phyloP scores from a whole-genome alignment of 2,329 filamentous ascomycete species.

The Stagonosporopsis vannaccii region DNA sequence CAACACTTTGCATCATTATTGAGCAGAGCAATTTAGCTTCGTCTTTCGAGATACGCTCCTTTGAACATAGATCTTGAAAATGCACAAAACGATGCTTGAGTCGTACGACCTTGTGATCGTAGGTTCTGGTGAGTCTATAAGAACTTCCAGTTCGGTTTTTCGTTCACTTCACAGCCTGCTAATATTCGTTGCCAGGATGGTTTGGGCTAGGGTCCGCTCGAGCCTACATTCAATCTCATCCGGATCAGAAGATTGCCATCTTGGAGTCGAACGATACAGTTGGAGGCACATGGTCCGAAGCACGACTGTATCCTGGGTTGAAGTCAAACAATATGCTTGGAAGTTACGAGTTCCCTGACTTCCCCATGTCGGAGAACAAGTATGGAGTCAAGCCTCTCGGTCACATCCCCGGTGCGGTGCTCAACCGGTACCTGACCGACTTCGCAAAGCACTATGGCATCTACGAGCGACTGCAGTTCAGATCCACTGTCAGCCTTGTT shows the following conservation, averaged over 20 bases:
- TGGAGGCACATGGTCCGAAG: conserved; percentile 8
- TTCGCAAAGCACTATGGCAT: conserved; percentile 7
- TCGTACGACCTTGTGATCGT: conserved; percentile 8
- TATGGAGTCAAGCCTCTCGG: conserved; percentile 12
- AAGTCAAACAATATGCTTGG: conserved; percentile 14
- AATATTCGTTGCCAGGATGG: neutral
- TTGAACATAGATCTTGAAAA: neutral
- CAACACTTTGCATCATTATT: neutral
- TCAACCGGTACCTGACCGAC: conserved; percentile 10
- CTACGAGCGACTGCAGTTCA: conserved; percentile 4
- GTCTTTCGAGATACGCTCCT: no score
- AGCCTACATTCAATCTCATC: conserved; percentile 5
- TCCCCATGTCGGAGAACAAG: conserved; percentile 7
- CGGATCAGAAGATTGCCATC: conserved; percentile 1
- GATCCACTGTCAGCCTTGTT: conserved; percentile 1
- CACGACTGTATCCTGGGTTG: conserved; percentile 1
- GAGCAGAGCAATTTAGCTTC: neutral
- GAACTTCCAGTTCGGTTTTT: neutral
- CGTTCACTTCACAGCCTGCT: neutral
- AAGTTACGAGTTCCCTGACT: conserved; percentile 12
- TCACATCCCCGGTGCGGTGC: conserved; percentile 7
- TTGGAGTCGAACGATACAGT: conserved; percentile 2
- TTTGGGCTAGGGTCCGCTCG: conserved; percentile 2
- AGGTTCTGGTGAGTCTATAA: neutral
- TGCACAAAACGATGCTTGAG: conserved; percentile 1